Base-by-base conservation (phyloP, 495 filamentous ascomycete genomes). In the Penicillium turbatum region DNA sequence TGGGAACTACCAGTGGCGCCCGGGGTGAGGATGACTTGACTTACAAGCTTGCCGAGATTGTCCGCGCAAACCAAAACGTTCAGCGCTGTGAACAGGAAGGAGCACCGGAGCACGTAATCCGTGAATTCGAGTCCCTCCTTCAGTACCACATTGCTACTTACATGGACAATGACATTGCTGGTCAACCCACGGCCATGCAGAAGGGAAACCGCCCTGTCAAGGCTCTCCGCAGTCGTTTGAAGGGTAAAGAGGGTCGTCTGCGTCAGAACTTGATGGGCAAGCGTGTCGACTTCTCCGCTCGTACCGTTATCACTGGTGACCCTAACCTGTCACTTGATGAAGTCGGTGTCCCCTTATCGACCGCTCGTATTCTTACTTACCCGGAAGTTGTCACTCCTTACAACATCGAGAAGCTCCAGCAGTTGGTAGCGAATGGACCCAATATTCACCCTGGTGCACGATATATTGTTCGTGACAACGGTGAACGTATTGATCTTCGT, bases 231-330 rank as follows among this genome's bases (percentile, higher is more conserved):
- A 91, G 89, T 54, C 90, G 93, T 74, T 73, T 99, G 60, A 99
- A 99, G 79, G 93, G 95, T 51, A 99, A 99, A 66, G 93, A 99
- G 70, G 93, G 93, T 63, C 89, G 93, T 73, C 79, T 99, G 13
- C 89, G 93, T 69, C 93, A 95, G 61, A 99, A 97, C 65, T 79
- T 97, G 75, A 98, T 98, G 93, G 93, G 93, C 36, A 99, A 99
- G 72, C 93, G 93, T 80, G 93, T 99, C 30, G 93, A 99, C 64
- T 99, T 99, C 70, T 99, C 93, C 1, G 95, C 93, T 15, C 95
- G 93, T 85, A 99, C 93, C 26, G 93, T 99, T 70, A 98, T 97
- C 65, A 98, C 93, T 49, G 93, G 93, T 68, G 93, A 99, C 67
- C 95, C 93, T 15, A 97, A 97, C 62, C 76, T 97, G 56, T 95